phyloP scores from a whole-genome alignment of 768 basidiomycete genomes.

The Kwoniella pini region DNA sequence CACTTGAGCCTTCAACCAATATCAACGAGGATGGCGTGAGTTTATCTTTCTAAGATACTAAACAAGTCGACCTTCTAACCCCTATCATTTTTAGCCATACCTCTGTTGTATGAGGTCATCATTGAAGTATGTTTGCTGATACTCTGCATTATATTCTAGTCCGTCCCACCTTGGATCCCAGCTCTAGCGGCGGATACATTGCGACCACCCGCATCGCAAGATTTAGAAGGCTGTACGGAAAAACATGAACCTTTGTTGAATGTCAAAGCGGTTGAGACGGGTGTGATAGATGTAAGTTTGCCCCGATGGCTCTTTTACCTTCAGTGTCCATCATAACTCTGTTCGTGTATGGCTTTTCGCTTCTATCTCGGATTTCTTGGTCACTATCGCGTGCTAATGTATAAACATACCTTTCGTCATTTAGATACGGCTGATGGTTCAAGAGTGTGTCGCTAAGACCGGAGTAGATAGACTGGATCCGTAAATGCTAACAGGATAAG shows the following conservation, averaged over 20 bases:
- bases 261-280: conserved; percentile 52
- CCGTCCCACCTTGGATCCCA: conserved; percentile 46
- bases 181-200: conserved; percentile 42
- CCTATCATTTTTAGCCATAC: too few species aligned
- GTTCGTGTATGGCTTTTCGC: too few species aligned
- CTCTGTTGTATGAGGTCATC: too few species aligned
- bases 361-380: too few species aligned
- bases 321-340: too few species aligned
- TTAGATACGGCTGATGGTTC: conserved; percentile 51
- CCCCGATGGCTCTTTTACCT: too few species aligned
- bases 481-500: too few species aligned
- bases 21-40: conserved; percentile 35
- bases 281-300: conserved; percentile 51
- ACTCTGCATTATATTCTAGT: too few species aligned
- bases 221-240: conserved; percentile 23
- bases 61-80: background rate
- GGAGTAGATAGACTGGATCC: conserved; percentile 27
- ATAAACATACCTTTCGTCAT: too few species aligned
- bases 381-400: too few species aligned
- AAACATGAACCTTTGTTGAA: conserved; percentile 45
- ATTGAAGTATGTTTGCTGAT: too few species aligned
- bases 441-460: conserved; percentile 48
- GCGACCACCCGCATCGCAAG: conserved; percentile 25
- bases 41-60: background rate
- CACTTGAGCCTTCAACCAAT: conserved; percentile 48